phyloP scores from a whole-genome alignment of 257 asterid genomes.

The Coffea eugenioides region DNA sequence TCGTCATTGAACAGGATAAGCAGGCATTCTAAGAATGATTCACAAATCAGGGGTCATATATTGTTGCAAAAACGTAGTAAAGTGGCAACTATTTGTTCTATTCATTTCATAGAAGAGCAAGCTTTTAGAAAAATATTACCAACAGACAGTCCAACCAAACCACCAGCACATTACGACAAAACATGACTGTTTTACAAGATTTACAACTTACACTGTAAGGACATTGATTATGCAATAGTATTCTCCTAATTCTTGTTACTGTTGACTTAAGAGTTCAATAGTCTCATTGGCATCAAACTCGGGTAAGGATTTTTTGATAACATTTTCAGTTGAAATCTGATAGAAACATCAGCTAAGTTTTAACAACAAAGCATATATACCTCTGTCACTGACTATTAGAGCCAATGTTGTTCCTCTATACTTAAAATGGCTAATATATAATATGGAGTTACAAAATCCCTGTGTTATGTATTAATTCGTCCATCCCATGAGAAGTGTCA shows the following conservation, averaged over 20 bases:
- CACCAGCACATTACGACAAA: not conserved
- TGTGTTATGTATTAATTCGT: no score
- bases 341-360: not conserved
- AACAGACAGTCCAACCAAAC: not conserved
- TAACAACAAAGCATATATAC: not conserved
- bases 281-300: not conserved
- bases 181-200: not conserved
- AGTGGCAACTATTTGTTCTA: not conserved
- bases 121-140: not conserved
- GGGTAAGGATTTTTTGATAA: not conserved
- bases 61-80: not conserved
- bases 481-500: no score
- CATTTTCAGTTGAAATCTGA: not conserved
- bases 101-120: not conserved
- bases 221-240: not conserved
- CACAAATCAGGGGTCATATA: not conserved
- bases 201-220: not conserved
- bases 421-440: not conserved
- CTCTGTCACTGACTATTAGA: no score
- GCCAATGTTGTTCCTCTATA: not conserved
- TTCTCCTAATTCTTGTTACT: not conserved
- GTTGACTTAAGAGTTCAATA: not conserved
- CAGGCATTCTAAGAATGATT: not conserved
- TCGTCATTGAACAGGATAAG: not conserved
- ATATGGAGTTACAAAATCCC: no score